Evolutionary conservation across 306 rosid species (phyloP).

Genomic region (Cyamopsis tetragonoloba): DNA sequence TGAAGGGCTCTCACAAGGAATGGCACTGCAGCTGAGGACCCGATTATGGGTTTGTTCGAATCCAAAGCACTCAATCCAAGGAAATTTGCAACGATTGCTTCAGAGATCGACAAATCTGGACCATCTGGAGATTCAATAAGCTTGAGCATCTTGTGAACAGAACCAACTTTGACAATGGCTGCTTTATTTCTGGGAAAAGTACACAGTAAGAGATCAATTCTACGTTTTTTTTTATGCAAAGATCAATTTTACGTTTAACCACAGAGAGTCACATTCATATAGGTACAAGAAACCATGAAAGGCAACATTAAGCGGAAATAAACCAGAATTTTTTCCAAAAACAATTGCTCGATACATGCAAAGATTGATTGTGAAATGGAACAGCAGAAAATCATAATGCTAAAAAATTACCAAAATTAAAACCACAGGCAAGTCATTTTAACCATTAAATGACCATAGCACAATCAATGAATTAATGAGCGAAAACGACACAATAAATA

Average conservation of each 20-base stretch:
- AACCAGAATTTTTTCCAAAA: neutral
- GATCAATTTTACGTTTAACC: neutral
- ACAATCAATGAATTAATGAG: slow-evolving; percentile 15
- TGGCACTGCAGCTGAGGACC: slow-evolving; percentile 78
- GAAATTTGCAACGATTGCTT: slow-evolving; percentile 86
- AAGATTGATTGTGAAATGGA: neutral
- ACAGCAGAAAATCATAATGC: neutral
- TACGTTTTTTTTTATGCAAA: too few species aligned
- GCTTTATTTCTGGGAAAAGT: slow-evolving; percentile 75
- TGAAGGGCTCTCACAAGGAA: slow-evolving; percentile 63
- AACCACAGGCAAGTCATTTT: slow-evolving; percentile 10
- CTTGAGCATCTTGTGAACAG: slow-evolving; percentile 82
- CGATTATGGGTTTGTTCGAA: slow-evolving; percentile 77
- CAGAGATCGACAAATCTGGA: slow-evolving; percentile 53
- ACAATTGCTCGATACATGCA: neutral
- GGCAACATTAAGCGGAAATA: neutral
- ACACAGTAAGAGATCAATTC: neutral
- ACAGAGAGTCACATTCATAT: neutral
- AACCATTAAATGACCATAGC: neutral
- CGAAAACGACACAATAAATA: slow-evolving; percentile 20
- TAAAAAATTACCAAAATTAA: neutral
- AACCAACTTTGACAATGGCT: slow-evolving; percentile 90
- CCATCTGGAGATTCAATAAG: slow-evolving; percentile 56
- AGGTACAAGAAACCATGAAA: neutral
- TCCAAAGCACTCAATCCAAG: slow-evolving; percentile 93